Evolutionary conservation across 768 basidiomycete species (phyloP), one percentile per base, ranked within the genome.

Genomic region (Boletus coccyginus): DNA sequence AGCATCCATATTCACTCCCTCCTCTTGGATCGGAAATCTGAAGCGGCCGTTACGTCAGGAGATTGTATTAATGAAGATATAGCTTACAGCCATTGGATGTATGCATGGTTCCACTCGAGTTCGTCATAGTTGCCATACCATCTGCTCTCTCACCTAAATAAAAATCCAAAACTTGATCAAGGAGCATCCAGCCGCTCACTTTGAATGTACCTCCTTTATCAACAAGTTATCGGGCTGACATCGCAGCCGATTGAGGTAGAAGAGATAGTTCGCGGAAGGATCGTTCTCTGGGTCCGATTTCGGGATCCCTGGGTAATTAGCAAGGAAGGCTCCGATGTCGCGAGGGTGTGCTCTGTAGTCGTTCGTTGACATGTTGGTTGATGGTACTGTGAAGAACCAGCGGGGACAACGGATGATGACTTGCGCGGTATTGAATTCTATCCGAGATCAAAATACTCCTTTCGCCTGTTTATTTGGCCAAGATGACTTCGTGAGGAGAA

Each of bases 51-150:
- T 7, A 51, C 10, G 36, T 54, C 47, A 56, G 38, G 43, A 40
- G 50, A 27, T 35, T 36, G 51, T 41, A 51, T 21, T 14, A 12
- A 48, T 33, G n/a, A 39, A 50, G 32, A 38, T 17, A 7, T 35
- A 42, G 74, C 88, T 64, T 72, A 90, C 85, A 91, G 68, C 88
- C 90, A 91, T 65, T 91, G 89, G 43, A 91, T 86, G 67, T 81
- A 90, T 1, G 83, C 84, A 63, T 91, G 90, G 55, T 84, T 83
- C 59, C 74, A 68, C 67, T 92, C 90, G 32, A 92, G 74, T 57
- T 75, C 80, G 32, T 70, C 64, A 60, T 86, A 86, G 63, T 90
- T 77, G 7, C 82, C 83, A 52, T 77, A 62, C 87, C 87, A 91
- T 62, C 88, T 90, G 51, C 24, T 55, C 48, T 56, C 55, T 48